Percentiles rank a stretch among this genome's conserved stretches.
These are phyloP conservation scores for Edaphochlamys debaryana DNA, from an alignment of 139 green algal species.

Conservation along the genomic window DNA sequence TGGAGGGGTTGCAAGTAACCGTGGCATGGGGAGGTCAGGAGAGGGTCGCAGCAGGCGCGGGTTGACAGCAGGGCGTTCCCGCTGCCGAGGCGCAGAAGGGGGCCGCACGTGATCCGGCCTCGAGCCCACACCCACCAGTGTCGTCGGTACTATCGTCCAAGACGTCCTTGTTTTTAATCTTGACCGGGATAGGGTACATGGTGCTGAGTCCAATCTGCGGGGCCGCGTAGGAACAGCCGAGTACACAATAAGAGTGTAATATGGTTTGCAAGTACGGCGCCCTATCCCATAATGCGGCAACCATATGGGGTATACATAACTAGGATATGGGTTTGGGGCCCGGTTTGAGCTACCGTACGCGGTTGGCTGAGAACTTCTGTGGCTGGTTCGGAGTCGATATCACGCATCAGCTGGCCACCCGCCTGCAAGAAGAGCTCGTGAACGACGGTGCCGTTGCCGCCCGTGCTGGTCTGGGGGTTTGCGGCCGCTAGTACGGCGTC, in stretches of 20 bases:
- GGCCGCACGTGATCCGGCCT: background rate
- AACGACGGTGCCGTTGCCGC: constrained; percentile 37
- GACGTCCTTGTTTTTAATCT: constrained; percentile 52
- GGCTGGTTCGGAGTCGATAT: too few relatives aligned
- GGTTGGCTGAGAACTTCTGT: too few relatives aligned
- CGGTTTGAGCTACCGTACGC: too few relatives aligned
- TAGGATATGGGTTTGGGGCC: too few relatives aligned
- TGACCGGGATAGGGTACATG: constrained; percentile 67
- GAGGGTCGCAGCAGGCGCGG: background rate
- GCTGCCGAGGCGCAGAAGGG: background rate
- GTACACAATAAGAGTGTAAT: too few relatives aligned
- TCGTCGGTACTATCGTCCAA: background rate
- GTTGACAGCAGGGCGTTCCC: background rate
- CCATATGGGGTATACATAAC: too few relatives aligned
- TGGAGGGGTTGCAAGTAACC: too few relatives aligned
- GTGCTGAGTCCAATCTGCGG: background rate
- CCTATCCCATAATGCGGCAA: too few relatives aligned
- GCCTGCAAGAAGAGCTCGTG: constrained; percentile 55
- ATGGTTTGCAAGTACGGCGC: too few relatives aligned
- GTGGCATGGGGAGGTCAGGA: too few relatives aligned
- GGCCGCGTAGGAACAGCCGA: too few relatives aligned
- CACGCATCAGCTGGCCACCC: too few relatives aligned
- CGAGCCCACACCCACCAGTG: background rate
- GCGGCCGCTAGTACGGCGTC: constrained; percentile 23
- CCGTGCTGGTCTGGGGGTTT: background rate